Conservation (phyloP, 2,329 filamentous ascomycete genomes). For the Metarhizium guizhouense region DNA sequence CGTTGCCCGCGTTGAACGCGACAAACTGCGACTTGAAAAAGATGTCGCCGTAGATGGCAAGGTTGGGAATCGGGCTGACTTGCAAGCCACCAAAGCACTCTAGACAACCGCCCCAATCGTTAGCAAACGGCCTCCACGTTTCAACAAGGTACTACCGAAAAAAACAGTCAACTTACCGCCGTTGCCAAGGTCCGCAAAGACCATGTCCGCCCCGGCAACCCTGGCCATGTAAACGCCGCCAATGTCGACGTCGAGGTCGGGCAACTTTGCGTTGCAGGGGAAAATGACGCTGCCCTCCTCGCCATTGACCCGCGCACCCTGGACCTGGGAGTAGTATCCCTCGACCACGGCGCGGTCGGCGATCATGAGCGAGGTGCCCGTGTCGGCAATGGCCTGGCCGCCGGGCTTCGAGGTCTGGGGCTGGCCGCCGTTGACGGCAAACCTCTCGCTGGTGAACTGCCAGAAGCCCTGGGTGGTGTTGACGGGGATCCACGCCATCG, state of each 20-base stretch:
- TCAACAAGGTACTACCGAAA: too few species aligned
- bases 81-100: slow-evolving; percentile 63
- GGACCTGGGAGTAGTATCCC: slow-evolving; percentile 37
- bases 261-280: slow-evolving; percentile 34
- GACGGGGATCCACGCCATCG: slow-evolving; percentile 52
- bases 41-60: slow-evolving; percentile 56
- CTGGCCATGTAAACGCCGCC: slow-evolving; percentile 48
- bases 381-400: slow-evolving; percentile 38
- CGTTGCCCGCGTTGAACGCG: slow-evolving; percentile 47
- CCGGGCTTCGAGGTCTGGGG: slow-evolving; percentile 30
- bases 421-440: slow-evolving; percentile 11
- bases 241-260: slow-evolving; percentile 44
- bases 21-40: slow-evolving; percentile 55
- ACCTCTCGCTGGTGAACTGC: slow-evolving; percentile 23
- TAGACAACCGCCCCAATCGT: slow-evolving; percentile 10
- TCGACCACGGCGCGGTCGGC: slow-evolving; percentile 42
- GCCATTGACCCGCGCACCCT: slow-evolving; percentile 24
- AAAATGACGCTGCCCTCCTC: slow-evolving; percentile 34
- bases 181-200: slow-evolving; percentile 40
- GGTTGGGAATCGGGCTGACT: slow-evolving; percentile 33
- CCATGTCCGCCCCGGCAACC: slow-evolving; percentile 43
- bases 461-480: slow-evolving; percentile 59
- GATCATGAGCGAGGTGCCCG: slow-evolving; percentile 55
- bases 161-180: slow-evolving; percentile 34
- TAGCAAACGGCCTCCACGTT: not conserved